Evolutionary conservation across 2,329 filamentous ascomycete genomes (phyloP).

Genomic region (Byssoonygena ceratinophila): DNA sequence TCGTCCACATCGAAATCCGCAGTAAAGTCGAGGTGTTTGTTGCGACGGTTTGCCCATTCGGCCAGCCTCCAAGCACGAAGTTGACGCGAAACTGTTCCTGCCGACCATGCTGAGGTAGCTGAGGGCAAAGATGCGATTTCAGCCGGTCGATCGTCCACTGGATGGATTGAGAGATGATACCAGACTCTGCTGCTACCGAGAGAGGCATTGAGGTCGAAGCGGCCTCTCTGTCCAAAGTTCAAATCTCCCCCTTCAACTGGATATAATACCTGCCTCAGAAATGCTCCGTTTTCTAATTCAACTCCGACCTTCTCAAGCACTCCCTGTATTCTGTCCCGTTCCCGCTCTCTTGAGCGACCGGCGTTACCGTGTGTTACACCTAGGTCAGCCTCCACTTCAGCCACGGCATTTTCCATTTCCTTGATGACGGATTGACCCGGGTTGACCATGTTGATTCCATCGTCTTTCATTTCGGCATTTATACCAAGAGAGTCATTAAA

Average conservation of each 20-base stretch:
- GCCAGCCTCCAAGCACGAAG: conserved; percentile 85
- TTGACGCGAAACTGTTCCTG: conserved; percentile 82
- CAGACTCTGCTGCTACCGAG: conserved; percentile 80
- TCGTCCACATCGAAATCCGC: conserved; percentile 93
- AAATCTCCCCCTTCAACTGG: conserved; percentile 70
- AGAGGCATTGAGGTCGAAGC: conserved; percentile 64
- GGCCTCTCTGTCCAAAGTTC: conserved; percentile 62
- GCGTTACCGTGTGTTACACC: conserved; percentile 59
- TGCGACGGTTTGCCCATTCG: conserved; percentile 92
- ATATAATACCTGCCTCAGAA: conserved; percentile 71
- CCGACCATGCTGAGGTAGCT: conserved; percentile 79
- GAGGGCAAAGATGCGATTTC: conserved; percentile 61
- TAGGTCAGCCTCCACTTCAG: conserved; percentile 65
- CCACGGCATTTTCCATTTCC: conserved; percentile 75
- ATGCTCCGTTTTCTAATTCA: conserved; percentile 72
- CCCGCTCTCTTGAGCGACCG: conserved; percentile 62
- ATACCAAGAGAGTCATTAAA: conserved; percentile 92
- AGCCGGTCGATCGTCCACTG: conserved; percentile 73
- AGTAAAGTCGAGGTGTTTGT: conserved; percentile 85
- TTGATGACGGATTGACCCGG: conserved; percentile 72
- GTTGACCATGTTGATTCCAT: conserved; percentile 66
- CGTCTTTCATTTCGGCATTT: conserved; percentile 93
- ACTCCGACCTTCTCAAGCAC: conserved; percentile 76
- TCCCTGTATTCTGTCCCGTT: conserved; percentile 69
- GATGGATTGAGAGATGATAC: conserved; percentile 88